Base-by-base conservation (phyloP, 2,329 filamentous ascomycete species). In the Colletotrichum scovillei region DNA sequence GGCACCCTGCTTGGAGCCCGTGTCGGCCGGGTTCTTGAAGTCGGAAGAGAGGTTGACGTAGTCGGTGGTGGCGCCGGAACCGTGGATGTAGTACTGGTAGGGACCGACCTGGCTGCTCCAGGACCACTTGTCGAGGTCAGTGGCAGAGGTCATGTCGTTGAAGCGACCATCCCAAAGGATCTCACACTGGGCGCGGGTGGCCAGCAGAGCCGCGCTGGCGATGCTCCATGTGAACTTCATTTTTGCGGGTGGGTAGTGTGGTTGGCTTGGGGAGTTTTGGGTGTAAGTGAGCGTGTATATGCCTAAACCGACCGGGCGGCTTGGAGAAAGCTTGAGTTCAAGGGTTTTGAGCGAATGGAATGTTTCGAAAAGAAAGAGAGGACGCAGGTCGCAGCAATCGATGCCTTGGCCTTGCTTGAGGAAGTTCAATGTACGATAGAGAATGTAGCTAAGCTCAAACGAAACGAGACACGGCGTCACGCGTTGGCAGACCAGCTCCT, bases 41-140 rank as follows among this genome's bases (percentile, higher is more conserved):
- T 83, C 81, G 0, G 89, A 80, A 1, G 86, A 88, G 2, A 93
- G 84, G 77, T 90, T 90, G 76, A 94, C 86, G 81, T 94, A 93
- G 77, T 88, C 83, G 42, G 85, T 86, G 9, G 90, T 86, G 0
- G 83, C 63, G 11, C 86, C 87, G 14, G 84, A 82, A 46, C 93
- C 93, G 83, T 94, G 92, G 79, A 94, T 94, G 84, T 94, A 94
- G 86, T 92, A 94, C 81, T 94, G 92, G 82, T 93, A 94, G 0
- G 90, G 88, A 1, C 91, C 91, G 77, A 92, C 89, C 81, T 92
- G 88, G 80, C 90, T 92, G n/a, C 86, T 86, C 88, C 89, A 94
- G 4, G 88, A 91, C 91, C 91, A 92, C 53, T 87, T 86, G 77
- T 86, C 84, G 35, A 92, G 85, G 79, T 92, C 90, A 2, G 84